Base-by-base conservation (phyloP, 2,329 filamentous ascomycete genomes). In the Calonectria pauciramosa region DNA sequence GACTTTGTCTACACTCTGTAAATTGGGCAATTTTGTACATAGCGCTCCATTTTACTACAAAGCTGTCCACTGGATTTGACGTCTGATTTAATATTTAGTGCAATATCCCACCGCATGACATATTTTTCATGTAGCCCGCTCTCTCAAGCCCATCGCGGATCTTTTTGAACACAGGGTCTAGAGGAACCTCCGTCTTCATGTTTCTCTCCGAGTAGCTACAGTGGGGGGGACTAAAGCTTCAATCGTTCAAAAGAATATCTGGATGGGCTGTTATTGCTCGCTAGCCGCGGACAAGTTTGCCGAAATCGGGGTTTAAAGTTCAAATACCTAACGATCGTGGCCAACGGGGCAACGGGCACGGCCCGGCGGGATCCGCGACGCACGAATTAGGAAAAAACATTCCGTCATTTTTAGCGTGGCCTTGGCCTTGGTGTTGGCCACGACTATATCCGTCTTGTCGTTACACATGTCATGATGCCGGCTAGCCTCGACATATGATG, bases 1-100 rank as follows among this genome's bases (percentile, higher is more conserved):
- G 82, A 84, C 60, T 85, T 85, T 65, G 78, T 83, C 23, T 85
- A 85, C 34, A 85, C 84, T 3, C 76, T 84, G 18, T 84, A 68
- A 28, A 7, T 23, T 23, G 44, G n/a, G 11, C 2, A 47, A 5
- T 30, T 16, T 6, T 52, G 26, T 30, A 52, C 16, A 30, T 30
- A 52, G 4, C 1, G 49, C 26, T 52, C 26, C 26, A 52, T 30
- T 4, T 52, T 28, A 52, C 13, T 20, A 5, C 14, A 16, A 18
- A 16, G 13, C 13, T 20, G 8, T 28, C 49, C 5, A 52, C 49
- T 16, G 13, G 23, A 18, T 9, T 7, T 30, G 23, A 52, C 18
- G 4, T 30, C 18, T 52, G 49, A 52, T 18, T 3, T 3, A 28
- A 28, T 52, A 7, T 52, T 11, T 18, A 28, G 26, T 6, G 23